phyloP scores from a whole-genome alignment of 2,329 filamentous ascomycete species.

The Fusarium sp. region DNA sequence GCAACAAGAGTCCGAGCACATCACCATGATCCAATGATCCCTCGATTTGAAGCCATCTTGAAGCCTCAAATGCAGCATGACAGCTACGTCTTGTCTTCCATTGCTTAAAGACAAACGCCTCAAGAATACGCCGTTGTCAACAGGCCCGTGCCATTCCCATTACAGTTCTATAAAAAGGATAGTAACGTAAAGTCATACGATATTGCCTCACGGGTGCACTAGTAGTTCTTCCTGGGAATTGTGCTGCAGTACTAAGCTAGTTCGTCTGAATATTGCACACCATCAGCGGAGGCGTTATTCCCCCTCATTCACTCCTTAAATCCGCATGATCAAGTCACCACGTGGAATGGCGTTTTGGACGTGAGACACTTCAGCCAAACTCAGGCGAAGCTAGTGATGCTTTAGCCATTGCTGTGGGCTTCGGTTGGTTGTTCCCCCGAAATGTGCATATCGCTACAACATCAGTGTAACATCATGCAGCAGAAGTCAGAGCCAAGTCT shows the following conservation, averaged over 20 bases:
- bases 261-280: background rate
- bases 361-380: background rate
- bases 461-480: background rate
- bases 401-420: background rate
- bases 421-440: background rate
- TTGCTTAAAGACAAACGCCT: background rate
- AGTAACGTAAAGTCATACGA: background rate
- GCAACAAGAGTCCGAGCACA: background rate
- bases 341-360: background rate
- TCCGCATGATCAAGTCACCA: background rate
- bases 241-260: background rate
- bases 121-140: background rate
- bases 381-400: background rate
- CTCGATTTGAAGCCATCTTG: background rate
- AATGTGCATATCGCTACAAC: background rate
- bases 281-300: background rate
- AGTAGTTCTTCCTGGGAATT: background rate
- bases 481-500: background rate
- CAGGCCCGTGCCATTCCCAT: background rate
- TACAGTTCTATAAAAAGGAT: background rate
- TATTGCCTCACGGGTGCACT: background rate
- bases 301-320: background rate
- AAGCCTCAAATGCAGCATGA: background rate
- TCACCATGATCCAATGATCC: background rate
- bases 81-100: background rate